Conservation (phyloP, 208 protist genomes). For the Acanthamoeba triangularis region DNA sequence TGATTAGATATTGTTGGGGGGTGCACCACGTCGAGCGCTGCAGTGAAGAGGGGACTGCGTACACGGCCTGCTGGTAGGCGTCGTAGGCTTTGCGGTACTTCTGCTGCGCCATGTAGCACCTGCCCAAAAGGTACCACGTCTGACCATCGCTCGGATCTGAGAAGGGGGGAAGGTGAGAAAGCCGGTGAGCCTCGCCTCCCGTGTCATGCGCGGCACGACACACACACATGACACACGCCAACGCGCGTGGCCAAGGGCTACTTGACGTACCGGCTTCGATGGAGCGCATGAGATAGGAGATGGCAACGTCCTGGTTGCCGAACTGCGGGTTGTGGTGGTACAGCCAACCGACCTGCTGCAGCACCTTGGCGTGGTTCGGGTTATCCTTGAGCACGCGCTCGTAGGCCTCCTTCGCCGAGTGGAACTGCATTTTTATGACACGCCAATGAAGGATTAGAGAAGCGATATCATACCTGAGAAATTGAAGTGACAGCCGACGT, state of each 20-base stretch:
- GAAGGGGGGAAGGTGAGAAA: not conserved
- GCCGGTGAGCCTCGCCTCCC: not conserved
- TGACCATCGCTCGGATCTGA: constrained; percentile 88
- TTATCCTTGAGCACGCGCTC: constrained; percentile 88
- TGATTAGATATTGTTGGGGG: too few species aligned
- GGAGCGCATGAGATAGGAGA: constrained; percentile 83
- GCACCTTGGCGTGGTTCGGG: constrained; percentile 87
- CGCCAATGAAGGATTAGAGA: not conserved
- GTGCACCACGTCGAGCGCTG: too few species aligned
- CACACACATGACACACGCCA: too few species aligned
- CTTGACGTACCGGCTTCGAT: constrained; percentile 79
- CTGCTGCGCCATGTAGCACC: constrained; percentile 89
- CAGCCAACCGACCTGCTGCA: constrained; percentile 91
- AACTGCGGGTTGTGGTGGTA: constrained; percentile 87
- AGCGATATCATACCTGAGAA: too few species aligned
- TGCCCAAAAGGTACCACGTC: constrained; percentile 91
- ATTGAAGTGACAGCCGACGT: not conserved
- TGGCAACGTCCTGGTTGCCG: constrained; percentile 84
- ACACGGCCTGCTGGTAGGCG: constrained; percentile 92
- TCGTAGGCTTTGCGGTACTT: constrained; percentile 90
- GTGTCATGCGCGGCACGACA: too few species aligned
- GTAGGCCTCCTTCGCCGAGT: constrained; percentile 88
- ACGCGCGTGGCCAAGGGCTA: not conserved
- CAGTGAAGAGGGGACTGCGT: not conserved
- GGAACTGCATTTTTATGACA: constrained; percentile 78